Percentiles rank a stretch among this genome's conserved stretches.
phyloP scores from a whole-genome alignment of 2,329 filamentous ascomycete species.

The Colletotrichum sp. region DNA sequence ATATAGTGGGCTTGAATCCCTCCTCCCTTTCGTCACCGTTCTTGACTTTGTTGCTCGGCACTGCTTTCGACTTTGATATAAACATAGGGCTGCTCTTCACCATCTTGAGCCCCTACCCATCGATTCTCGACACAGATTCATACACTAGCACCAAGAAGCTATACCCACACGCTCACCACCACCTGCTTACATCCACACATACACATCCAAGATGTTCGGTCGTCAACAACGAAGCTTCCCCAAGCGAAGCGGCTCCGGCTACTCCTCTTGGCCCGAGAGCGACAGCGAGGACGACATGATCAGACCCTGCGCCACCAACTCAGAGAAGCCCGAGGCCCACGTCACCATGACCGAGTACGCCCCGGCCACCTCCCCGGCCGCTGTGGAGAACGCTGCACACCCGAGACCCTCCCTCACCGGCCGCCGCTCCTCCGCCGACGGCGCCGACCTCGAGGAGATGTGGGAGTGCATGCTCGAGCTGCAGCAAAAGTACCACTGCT shows the following conservation, averaged over 20 bases:
- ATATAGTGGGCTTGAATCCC: conserved; percentile 18
- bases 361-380: not conserved
- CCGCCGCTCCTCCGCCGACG: conserved; percentile 11
- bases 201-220: conserved; percentile 7
- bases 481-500: conserved; percentile 23
- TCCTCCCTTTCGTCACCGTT: not conserved
- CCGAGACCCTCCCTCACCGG: conserved; percentile 4
- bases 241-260: conserved; percentile 15
- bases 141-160: not conserved
- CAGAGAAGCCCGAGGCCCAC: conserved; percentile 12
- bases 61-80: not conserved
- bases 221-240: conserved; percentile 2
- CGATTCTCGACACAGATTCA: not conserved
- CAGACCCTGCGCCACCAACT: conserved; percentile 7
- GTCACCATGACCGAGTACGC: conserved; percentile 20
- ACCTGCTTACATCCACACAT: not conserved
- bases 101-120: not conserved
- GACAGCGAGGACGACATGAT: conserved; percentile 22
- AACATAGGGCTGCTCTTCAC: not conserved
- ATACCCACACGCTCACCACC: not conserved
- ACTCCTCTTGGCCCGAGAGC: conserved; percentile 16
- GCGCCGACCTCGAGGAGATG: conserved; percentile 15
- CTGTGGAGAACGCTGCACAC: not conserved
- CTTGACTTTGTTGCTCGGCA: not conserved
- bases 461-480: conserved; percentile 24